These are phyloP conservation scores for Mycena galopus DNA, from an alignment of 768 basidiomycete species.

Conservation along the genomic window DNA sequence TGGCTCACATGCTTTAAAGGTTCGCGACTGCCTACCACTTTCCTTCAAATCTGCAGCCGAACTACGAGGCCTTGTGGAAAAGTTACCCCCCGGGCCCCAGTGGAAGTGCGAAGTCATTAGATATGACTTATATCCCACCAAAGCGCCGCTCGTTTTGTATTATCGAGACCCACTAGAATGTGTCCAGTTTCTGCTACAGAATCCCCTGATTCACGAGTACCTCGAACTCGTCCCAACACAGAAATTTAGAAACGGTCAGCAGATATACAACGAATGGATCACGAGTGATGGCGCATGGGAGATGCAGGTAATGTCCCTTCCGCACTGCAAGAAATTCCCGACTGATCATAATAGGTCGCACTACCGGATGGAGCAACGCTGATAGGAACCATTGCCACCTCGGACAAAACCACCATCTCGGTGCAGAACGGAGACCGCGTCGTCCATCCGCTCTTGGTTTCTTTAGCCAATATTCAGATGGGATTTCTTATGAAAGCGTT, in stretches of 20 bases:
- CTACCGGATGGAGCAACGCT: conserved; percentile 19
- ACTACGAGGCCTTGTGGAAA: conserved; percentile 32
- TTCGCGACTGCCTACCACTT: neutral
- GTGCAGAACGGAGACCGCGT: conserved; percentile 35
- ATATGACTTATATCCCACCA: conserved; percentile 23
- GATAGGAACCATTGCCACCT: conserved; percentile 30
- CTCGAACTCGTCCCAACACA: conserved; percentile 38
- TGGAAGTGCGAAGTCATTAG: conserved; percentile 34
- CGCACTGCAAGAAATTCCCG: neutral
- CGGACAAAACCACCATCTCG: conserved; percentile 41
- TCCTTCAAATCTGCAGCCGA: conserved; percentile 36
- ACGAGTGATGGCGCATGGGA: conserved; percentile 42
- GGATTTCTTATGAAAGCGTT: conserved; percentile 27
- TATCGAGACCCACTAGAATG: conserved; percentile 45
- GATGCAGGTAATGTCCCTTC: conserved; percentile 7
- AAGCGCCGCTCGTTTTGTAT: conserved; percentile 36
- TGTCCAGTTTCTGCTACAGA: conserved; percentile 40
- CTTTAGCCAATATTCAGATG: conserved; percentile 37
- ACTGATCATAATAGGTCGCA: conserved; percentile 11
- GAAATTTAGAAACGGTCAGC: conserved; percentile 28
- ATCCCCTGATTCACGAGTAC: conserved; percentile 39
- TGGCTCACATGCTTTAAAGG: neutral
- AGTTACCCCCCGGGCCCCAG: conserved; percentile 35
- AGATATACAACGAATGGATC: conserved; percentile 42
- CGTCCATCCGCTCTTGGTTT: conserved; percentile 32